phyloP scores from a whole-genome alignment of 306 rosid genomes.

The Cucurbita moschata region DNA sequence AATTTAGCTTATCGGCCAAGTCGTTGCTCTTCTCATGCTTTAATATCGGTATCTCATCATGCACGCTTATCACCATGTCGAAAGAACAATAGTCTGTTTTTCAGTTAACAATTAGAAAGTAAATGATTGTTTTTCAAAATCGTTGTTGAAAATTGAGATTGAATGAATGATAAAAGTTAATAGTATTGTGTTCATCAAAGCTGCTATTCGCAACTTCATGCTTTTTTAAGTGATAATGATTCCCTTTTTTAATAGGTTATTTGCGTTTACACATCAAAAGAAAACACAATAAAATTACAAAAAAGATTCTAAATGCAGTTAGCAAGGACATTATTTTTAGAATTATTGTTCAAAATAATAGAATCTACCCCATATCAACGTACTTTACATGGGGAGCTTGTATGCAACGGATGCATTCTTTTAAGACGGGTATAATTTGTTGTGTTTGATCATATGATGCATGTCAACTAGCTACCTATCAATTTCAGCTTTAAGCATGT shows the following conservation, averaged over 20 bases:
- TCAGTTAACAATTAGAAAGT: background rate
- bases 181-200: background rate
- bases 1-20: background rate
- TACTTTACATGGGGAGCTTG: background rate
- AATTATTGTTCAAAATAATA: background rate
- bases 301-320: background rate
- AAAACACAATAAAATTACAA: background rate
- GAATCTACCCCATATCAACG: background rate
- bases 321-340: background rate
- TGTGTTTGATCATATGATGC: background rate
- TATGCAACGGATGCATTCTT: background rate
- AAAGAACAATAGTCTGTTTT: background rate
- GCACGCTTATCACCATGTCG: background rate
- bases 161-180: background rate
- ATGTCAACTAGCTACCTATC: background rate
- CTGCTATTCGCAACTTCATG: background rate
- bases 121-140: background rate
- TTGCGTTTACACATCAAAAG: background rate
- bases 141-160: background rate
- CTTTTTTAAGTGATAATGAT: background rate
- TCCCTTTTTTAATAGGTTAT: background rate
- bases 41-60: background rate
- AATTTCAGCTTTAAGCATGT: background rate
- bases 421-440: background rate
- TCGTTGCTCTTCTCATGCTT: background rate